phyloP scores from a whole-genome alignment of 257 asterid species.

The Cynanchum wilfordii region DNA sequence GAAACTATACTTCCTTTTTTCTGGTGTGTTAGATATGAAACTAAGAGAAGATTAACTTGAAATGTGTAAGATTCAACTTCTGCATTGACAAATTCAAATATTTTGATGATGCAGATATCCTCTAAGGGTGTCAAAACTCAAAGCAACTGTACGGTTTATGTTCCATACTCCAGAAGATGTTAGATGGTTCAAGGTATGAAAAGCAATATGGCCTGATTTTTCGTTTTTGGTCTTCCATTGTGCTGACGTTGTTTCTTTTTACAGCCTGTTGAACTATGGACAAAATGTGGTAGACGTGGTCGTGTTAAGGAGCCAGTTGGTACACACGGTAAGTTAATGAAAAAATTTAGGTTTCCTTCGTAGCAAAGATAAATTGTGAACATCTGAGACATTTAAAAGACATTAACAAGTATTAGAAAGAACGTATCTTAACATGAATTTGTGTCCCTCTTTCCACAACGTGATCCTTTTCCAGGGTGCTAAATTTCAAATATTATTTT shows the following conservation, averaged over 20 bases:
- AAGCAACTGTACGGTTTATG: constrained; percentile 91
- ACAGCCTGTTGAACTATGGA: constrained; percentile 94
- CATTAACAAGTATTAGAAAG: background rate
- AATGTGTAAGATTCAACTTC: constrained; percentile 2
- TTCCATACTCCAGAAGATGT: constrained; percentile 97
- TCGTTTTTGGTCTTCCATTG: background rate
- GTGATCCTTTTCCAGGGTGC: background rate
- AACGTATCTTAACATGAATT: background rate
- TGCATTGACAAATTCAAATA: constrained; percentile 19
- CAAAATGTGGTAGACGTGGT: constrained; percentile 93
- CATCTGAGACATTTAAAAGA: background rate
- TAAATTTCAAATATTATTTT: background rate
- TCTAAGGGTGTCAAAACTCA: constrained; percentile 86
- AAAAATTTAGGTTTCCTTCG: background rate
- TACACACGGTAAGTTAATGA: constrained; percentile 69
- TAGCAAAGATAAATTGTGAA: background rate
- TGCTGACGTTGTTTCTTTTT: constrained; percentile 13
- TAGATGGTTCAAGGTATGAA: constrained; percentile 91
- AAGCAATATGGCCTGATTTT: background rate
- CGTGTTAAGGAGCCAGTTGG: constrained; percentile 97
- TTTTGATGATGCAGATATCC: constrained; percentile 70
- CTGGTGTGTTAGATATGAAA: background rate
- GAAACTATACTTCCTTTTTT: background rate
- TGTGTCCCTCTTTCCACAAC: background rate
- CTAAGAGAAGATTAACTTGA: background rate